These are phyloP conservation scores for Xerocomus nothofagi DNA, from an alignment of 1,284 basidiomycete species.

Conservation along the genomic window DNA sequence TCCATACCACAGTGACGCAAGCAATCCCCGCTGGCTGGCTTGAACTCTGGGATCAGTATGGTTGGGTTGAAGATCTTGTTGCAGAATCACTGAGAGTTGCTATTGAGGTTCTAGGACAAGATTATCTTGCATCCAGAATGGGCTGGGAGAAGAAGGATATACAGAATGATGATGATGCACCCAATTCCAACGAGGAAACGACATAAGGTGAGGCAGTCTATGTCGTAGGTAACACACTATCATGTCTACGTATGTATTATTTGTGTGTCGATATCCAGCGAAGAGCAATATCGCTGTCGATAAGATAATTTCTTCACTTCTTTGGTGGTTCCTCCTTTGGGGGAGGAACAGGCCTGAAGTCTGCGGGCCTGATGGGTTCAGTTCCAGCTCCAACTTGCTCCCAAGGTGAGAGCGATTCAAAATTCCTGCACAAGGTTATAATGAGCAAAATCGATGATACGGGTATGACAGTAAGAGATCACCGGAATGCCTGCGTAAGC, in stretches of 20 bases:
- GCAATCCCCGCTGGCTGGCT: conserved; percentile 81
- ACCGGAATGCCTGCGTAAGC: conserved; percentile 98
- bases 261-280: conserved; percentile 15
- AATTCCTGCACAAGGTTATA: conserved; percentile 63
- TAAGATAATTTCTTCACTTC: conserved; percentile 48
- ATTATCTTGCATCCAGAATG: conserved; percentile 82
- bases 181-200: conserved; percentile 9
- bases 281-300: background rate
- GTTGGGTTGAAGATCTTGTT: conserved; percentile 93
- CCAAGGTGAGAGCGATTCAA: conserved; percentile 94
- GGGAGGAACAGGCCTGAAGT: conserved; percentile 69
- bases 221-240: conserved; percentile 7
- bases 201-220: conserved; percentile 23
- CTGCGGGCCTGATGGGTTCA: conserved; percentile 65
- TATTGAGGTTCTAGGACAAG: conserved; percentile 85
- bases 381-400: conserved; percentile 93
- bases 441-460: conserved; percentile 1
- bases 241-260: conserved; percentile 13
- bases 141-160: conserved; percentile 53
- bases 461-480: conserved; percentile 17
- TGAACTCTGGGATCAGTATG: conserved; percentile 85
- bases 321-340: conserved; percentile 62
- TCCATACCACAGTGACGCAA: conserved; percentile 78
- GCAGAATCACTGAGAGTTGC: conserved; percentile 82
- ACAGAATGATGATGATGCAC: conserved; percentile 2